Conservation (phyloP, 768 basidiomycete genomes). For the Pleurotus tuber-regium region DNA sequence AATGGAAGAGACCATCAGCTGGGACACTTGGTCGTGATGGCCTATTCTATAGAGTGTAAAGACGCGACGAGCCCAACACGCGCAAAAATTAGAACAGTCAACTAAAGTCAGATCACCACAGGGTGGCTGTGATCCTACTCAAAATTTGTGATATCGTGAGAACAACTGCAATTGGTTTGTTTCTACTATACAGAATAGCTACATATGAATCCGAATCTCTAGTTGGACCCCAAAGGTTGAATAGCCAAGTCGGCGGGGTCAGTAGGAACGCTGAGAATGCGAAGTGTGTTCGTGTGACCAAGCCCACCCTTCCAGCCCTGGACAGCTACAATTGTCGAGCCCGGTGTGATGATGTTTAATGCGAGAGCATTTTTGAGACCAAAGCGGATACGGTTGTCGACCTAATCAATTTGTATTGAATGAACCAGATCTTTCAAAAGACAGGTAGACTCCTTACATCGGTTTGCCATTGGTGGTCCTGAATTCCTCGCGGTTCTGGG, state of each 20-base stretch:
- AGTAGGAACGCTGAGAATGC: slow-evolving; percentile 81
- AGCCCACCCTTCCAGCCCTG: slow-evolving; percentile 99
- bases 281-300: slow-evolving; percentile 91
- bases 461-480: slow-evolving; percentile 91
- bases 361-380: slow-evolving; percentile 82
- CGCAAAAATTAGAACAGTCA: not conserved
- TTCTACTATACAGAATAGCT: not conserved
- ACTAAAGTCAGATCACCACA: not conserved
- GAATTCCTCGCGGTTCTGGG: slow-evolving; percentile 88
- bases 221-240: slow-evolving; percentile 49
- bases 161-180: not conserved
- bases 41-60: not conserved
- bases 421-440: slow-evolving; percentile 11
- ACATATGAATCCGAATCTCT: slow-evolving; percentile 3
- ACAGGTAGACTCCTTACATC: slow-evolving; percentile 59
- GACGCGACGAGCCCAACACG: not conserved
- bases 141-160: not conserved
- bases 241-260: slow-evolving; percentile 75
- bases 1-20: slow-evolving; percentile 41
- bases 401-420: slow-evolving; percentile 47
- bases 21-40: not conserved
- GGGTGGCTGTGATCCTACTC: not conserved
- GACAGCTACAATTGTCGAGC: slow-evolving; percentile 88
- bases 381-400: slow-evolving; percentile 87
- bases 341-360: slow-evolving; percentile 84